A percentile compares a stretch with the other conserved stretches of the same genome.
Conservation (phyloP, 768 basidiomycete species). For the Xerocomellus chrysenteron region DNA sequence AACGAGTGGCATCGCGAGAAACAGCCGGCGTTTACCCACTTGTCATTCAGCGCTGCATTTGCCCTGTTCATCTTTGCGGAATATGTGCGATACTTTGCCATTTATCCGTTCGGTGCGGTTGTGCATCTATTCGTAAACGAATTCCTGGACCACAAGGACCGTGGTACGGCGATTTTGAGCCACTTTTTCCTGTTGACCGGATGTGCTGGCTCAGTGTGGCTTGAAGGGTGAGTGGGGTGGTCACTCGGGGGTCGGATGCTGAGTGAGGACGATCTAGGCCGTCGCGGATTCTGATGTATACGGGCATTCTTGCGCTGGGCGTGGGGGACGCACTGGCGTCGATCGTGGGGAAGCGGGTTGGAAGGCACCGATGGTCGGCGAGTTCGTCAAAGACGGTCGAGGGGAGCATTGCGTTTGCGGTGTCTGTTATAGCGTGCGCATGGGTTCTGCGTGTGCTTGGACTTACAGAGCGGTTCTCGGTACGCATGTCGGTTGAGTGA, state of each 20-base stretch:
- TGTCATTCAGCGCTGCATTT: slow-evolving; percentile 94
- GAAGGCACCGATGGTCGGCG: slow-evolving; percentile 80
- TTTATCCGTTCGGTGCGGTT: slow-evolving; percentile 91
- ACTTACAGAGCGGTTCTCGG: slow-evolving; percentile 72
- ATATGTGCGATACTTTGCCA: slow-evolving; percentile 97
- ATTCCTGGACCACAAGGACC: slow-evolving; percentile 93
- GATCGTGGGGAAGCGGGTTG: slow-evolving; percentile 84
- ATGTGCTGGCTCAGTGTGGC: slow-evolving; percentile 91
- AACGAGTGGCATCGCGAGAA: slow-evolving; percentile 4
- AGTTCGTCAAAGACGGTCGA: slow-evolving; percentile 87
- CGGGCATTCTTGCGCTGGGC: slow-evolving; percentile 86
- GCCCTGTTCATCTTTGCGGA: slow-evolving; percentile 94
- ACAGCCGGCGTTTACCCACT: slow-evolving; percentile 94
- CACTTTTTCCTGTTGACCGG: slow-evolving; percentile 97
- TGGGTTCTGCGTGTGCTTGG: slow-evolving; percentile 71
- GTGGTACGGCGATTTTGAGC: slow-evolving; percentile 93
- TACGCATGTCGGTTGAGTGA: slow-evolving; percentile 37
- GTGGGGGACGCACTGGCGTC: slow-evolving; percentile 95
- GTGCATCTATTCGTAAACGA: slow-evolving; percentile 98
- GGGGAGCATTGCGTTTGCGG: slow-evolving; percentile 80
- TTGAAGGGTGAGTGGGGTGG: slow-evolving; percentile 73
- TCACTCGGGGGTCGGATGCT: not conserved
- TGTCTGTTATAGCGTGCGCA: slow-evolving; percentile 67
- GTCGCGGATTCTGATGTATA: slow-evolving; percentile 60
- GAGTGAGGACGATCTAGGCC: slow-evolving; percentile 33